Percentiles rank a stretch among this genome's conserved stretches.
Evolutionary conservation across 106 monocot species (phyloP).

Genomic region (Acorus gramineus): DNA sequence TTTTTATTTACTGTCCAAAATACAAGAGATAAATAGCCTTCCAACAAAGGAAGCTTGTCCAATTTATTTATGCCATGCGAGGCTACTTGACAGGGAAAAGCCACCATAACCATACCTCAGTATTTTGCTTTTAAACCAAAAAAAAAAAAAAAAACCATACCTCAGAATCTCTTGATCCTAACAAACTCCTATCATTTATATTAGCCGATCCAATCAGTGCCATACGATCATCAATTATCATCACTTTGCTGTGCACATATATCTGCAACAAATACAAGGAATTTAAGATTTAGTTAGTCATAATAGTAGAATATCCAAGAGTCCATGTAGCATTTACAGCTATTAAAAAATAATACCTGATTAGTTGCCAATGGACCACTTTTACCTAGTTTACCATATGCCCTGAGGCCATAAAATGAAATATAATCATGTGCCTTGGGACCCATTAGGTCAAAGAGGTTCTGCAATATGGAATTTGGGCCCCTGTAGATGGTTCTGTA

Average conservation of each 20-base stretch:
- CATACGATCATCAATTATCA: slow-evolving; percentile 89
- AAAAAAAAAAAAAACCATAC: slow-evolving; percentile 21
- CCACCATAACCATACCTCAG: too few species aligned
- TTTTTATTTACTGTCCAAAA: too few species aligned
- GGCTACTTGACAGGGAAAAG: too few species aligned
- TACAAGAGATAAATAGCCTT: too few species aligned
- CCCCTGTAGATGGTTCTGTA: slow-evolving; percentile 96
- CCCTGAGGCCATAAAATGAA: slow-evolving; percentile 90
- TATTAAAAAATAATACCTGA: slow-evolving; percentile 33
- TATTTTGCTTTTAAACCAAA: neutral
- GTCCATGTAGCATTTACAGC: too few species aligned
- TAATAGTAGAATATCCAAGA: too few species aligned
- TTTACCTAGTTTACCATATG: slow-evolving; percentile 72
- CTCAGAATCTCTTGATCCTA: slow-evolving; percentile 97
- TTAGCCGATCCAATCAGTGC: slow-evolving; percentile 94
- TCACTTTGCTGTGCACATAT: slow-evolving; percentile 98
- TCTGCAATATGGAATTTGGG: slow-evolving; percentile 79
- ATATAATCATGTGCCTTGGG: slow-evolving; percentile 79
- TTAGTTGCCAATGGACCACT: slow-evolving; percentile 68
- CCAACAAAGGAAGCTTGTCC: too few species aligned
- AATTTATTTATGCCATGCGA: too few species aligned
- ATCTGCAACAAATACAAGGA: slow-evolving; percentile 36
- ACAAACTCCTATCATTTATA: slow-evolving; percentile 95
- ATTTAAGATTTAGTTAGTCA: too few species aligned
- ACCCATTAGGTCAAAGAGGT: slow-evolving; percentile 63